These are phyloP conservation scores for Colletotrichum truncatum DNA, from an alignment of 2,329 filamentous ascomycete species.

Conservation along the genomic window DNA sequence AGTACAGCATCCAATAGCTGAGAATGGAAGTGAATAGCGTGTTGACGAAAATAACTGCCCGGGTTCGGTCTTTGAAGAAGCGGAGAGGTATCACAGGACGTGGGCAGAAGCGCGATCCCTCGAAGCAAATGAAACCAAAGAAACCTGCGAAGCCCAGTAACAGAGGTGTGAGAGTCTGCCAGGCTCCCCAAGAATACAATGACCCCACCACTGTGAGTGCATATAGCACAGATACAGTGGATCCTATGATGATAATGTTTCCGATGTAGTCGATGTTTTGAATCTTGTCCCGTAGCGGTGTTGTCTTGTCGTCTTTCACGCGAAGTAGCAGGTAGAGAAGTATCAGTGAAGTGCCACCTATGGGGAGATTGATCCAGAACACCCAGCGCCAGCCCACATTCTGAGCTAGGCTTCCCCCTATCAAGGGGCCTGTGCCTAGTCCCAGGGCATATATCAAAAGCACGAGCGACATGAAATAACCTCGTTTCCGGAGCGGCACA, in stretches of 20 bases:
- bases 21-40: slow-evolving; percentile 8
- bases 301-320: slow-evolving; percentile 17
- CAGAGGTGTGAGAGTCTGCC: slow-evolving; percentile 50
- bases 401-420: slow-evolving; percentile 40
- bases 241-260: slow-evolving; percentile 49
- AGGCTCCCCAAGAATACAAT: slow-evolving; percentile 50
- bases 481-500: slow-evolving; percentile 56
- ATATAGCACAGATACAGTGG: slow-evolving; percentile 50
- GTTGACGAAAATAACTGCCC: slow-evolving; percentile 33
- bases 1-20: slow-evolving; percentile 46
- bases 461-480: slow-evolving; percentile 47
- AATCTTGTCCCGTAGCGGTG: slow-evolving; percentile 37
- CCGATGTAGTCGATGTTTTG: slow-evolving; percentile 54
- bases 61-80: slow-evolving; percentile 34
- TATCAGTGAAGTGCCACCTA: slow-evolving; percentile 35
- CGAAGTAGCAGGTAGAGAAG: slow-evolving; percentile 26
- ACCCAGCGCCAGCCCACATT: slow-evolving; percentile 52
- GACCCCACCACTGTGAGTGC: slow-evolving; percentile 55
- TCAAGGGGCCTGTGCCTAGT: slow-evolving; percentile 41
- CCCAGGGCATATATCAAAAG: slow-evolving; percentile 43
- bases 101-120: slow-evolving; percentile 60
- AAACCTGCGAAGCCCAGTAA: slow-evolving; percentile 43
- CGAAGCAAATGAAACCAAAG: slow-evolving; percentile 70
- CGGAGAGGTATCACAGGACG: slow-evolving; percentile 81
- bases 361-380: slow-evolving; percentile 55